A percentile compares a stretch with the other conserved stretches of the same genome.
phyloP scores from a whole-genome alignment of 306 rosid genomes.

The Prunus persica region DNA sequence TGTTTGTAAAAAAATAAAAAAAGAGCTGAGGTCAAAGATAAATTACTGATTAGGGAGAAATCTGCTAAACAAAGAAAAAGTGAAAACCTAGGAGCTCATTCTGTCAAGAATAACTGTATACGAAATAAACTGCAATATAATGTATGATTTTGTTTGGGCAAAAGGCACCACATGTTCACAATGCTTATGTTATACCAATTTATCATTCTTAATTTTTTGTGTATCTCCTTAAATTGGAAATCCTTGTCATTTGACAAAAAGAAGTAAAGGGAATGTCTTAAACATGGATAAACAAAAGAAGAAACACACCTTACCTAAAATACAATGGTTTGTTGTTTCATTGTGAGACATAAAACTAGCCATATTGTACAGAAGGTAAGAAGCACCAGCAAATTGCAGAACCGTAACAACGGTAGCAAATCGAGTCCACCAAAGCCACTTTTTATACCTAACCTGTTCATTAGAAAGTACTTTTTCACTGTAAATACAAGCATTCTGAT shows the following conservation, averaged over 20 bases:
- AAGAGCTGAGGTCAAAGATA: background rate
- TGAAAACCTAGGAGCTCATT: background rate
- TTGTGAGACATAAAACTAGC: constrained; percentile 27
- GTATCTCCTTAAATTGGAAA: background rate
- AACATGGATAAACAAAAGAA: background rate
- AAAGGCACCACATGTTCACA: background rate
- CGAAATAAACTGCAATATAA: background rate
- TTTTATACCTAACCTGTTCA: constrained; percentile 57
- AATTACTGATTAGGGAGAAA: background rate
- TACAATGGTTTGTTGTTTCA: constrained; percentile 34
- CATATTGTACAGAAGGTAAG: constrained; percentile 45
- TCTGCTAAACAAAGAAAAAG: background rate
- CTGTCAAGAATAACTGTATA: background rate
- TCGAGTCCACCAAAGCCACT: constrained; percentile 85
- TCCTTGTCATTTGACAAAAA: background rate
- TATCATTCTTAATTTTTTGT: background rate
- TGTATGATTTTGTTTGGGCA: background rate
- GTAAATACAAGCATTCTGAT: constrained; percentile 12
- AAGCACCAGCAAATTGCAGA: constrained; percentile 56
- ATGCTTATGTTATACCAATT: background rate
- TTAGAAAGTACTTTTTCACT: constrained; percentile 4
- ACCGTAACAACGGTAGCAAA: constrained; percentile 33
- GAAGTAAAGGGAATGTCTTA: background rate
- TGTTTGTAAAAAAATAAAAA: background rate
- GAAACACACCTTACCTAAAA: constrained; percentile 48